These are phyloP conservation scores for Backusella liffmaniae DNA, from an alignment of 192 early-diverging fungal species.

Conservation along the genomic window DNA sequence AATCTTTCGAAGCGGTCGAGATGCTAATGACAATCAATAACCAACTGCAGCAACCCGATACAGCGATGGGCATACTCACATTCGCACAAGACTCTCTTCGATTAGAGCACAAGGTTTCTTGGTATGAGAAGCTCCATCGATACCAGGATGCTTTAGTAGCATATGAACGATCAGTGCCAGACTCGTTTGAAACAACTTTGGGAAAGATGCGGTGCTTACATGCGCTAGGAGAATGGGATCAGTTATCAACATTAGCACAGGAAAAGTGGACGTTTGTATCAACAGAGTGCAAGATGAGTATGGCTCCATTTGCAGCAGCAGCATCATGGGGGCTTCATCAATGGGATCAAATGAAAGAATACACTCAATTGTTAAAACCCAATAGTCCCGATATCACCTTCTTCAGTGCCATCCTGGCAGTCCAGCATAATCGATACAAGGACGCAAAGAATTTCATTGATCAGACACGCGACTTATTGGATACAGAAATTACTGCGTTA, in stretches of 20 bases:
- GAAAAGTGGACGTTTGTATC: conserved; percentile 66
- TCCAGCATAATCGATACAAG: conserved; percentile 76
- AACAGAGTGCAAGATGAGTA: conserved; percentile 61
- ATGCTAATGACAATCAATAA: conserved; percentile 93
- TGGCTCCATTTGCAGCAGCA: conserved; percentile 86
- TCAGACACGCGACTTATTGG: conserved; percentile 76
- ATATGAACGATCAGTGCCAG: conserved; percentile 78
- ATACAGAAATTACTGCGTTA: conserved; percentile 81
- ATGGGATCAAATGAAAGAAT: conserved; percentile 88
- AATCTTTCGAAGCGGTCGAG: conserved; percentile 83
- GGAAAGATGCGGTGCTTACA: conserved; percentile 92
- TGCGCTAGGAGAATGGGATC: conserved; percentile 93
- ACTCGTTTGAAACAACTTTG: conserved; percentile 71
- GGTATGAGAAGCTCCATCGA: conserved; percentile 91
- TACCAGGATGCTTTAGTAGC: conserved; percentile 93
- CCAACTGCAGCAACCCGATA: conserved; percentile 92
- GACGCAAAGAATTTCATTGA: conserved; percentile 76
- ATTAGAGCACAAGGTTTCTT: conserved; percentile 83
- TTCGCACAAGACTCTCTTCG: conserved; percentile 82
- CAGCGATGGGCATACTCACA: conserved; percentile 91
- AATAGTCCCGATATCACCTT: conserved; percentile 82
- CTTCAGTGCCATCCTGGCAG: conserved; percentile 80
- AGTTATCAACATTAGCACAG: conserved; percentile 74
- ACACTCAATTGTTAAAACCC: conserved; percentile 73
- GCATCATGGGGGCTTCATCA: conserved; percentile 90